Percentiles rank a stretch among this genome's conserved stretches.
Evolutionary conservation across 2,329 filamentous ascomycete genomes (phyloP).

Genomic region (Apiospora pterosperma): DNA sequence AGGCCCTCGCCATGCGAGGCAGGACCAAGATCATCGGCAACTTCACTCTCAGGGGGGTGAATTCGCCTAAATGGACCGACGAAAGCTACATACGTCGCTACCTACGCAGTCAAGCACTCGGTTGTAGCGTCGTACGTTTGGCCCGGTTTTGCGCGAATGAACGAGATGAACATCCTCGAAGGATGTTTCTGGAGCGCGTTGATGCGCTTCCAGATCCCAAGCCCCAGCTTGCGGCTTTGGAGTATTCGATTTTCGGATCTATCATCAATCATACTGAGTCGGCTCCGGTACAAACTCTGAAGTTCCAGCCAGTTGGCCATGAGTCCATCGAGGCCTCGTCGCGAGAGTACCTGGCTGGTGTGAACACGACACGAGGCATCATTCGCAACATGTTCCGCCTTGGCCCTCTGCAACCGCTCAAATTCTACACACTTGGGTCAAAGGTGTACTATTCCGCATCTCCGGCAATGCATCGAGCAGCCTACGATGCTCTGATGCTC

Average conservation of each 20-base stretch:
- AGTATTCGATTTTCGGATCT: conserved; percentile 42
- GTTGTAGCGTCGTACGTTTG: conserved; percentile 61
- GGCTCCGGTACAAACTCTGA: conserved; percentile 36
- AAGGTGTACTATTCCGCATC: conserved; percentile 68
- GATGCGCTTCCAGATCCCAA: conserved; percentile 40
- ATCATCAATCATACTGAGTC: conserved; percentile 17
- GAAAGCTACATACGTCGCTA: conserved; percentile 51
- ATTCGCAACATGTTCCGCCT: conserved; percentile 58
- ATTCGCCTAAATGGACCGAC: conserved; percentile 52
- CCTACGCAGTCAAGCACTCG: conserved; percentile 48
- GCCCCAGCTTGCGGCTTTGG: conserved; percentile 46
- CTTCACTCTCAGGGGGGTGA: conserved; percentile 43
- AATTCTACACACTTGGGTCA: conserved; percentile 66
- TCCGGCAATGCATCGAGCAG: conserved; percentile 69
- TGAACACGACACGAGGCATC: conserved; percentile 53
- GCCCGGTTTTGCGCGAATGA: conserved; percentile 56
- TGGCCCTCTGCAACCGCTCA: conserved; percentile 60
- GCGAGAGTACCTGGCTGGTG: conserved; percentile 41
- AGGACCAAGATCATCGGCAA: conserved; percentile 60
- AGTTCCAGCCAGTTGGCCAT: conserved; percentile 52
- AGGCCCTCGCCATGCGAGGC: conserved; percentile 50
- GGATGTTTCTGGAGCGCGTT: conserved; percentile 48
- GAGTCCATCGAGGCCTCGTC: conserved; percentile 36
- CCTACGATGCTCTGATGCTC: conserved; percentile 64
- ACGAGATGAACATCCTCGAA: conserved; percentile 45